Conservation (phyloP, 2,329 filamentous ascomycete species). For the Exophiala viscosa region DNA sequence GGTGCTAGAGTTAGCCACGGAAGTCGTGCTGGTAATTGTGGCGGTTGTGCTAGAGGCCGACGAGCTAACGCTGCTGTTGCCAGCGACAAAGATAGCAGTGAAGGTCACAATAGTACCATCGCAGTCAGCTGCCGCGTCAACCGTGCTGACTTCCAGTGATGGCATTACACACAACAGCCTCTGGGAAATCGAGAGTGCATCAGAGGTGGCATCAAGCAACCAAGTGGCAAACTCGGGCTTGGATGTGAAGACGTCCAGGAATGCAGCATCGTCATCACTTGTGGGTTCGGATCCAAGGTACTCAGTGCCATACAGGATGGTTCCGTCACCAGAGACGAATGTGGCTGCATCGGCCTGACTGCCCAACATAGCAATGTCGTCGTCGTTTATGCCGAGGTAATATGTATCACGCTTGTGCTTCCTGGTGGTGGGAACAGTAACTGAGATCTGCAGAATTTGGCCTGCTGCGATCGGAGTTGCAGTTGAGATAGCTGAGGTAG, state of each 20-base stretch:
- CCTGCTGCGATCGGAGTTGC: not conserved
- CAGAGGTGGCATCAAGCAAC: too few species aligned
- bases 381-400: not conserved
- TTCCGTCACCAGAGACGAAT: not conserved
- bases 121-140: too few species aligned
- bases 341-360: not conserved
- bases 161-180: too few species aligned
- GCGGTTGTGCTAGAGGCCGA: not conserved
- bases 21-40: not conserved
- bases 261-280: too few species aligned
- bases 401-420: not conserved
- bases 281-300: too few species aligned
- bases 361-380: not conserved
- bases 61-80: not conserved
- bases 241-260: too few species aligned
- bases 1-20: not conserved
- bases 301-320: not conserved
- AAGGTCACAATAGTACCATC: too few species aligned
- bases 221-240: too few species aligned
- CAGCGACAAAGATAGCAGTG: not conserved
- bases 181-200: too few species aligned
- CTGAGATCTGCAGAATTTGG: too few species aligned
- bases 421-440: not conserved
- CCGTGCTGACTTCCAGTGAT: too few species aligned
- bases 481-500: not conserved